A percentile compares a stretch with the other conserved stretches of the same genome.
phyloP scores from a whole-genome alignment of 345 rosid species.

The Eucalyptus urophylla region DNA sequence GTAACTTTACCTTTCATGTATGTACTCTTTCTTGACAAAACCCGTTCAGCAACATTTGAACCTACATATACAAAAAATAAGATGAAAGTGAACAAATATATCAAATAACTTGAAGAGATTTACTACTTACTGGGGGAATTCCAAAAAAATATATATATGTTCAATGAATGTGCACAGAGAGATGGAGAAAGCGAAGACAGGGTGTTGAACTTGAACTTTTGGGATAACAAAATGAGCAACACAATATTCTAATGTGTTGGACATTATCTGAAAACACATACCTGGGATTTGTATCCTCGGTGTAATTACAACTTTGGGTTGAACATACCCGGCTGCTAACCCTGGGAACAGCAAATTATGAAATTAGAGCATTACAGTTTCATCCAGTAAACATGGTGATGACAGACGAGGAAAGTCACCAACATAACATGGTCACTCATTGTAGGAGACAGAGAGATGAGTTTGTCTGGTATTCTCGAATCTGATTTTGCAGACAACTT shows the following conservation, averaged over 20 bases:
- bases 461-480: neutral
- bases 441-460: neutral
- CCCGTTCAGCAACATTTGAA: neutral
- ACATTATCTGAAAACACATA: neutral
- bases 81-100: neutral
- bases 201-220: neutral
- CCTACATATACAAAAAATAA: conserved; percentile 7
- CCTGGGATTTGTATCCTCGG: neutral
- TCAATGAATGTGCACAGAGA: neutral
- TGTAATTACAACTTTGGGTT: neutral
- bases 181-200: neutral
- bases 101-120: neutral
- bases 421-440: neutral
- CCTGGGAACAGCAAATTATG: neutral
- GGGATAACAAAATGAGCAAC: neutral
- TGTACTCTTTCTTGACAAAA: neutral
- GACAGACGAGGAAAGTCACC: neutral
- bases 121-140: neutral
- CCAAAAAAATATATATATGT: neutral
- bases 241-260: neutral
- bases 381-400: neutral
- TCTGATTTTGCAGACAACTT: neutral
- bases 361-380: neutral
- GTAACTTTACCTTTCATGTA: neutral
- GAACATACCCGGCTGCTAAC: neutral